Evolutionary conservation across 371 early-diverging fungal species (phyloP), one percentile per base, ranked within the genome.

Genomic region (Cokeromyces recurvatus): DNA sequence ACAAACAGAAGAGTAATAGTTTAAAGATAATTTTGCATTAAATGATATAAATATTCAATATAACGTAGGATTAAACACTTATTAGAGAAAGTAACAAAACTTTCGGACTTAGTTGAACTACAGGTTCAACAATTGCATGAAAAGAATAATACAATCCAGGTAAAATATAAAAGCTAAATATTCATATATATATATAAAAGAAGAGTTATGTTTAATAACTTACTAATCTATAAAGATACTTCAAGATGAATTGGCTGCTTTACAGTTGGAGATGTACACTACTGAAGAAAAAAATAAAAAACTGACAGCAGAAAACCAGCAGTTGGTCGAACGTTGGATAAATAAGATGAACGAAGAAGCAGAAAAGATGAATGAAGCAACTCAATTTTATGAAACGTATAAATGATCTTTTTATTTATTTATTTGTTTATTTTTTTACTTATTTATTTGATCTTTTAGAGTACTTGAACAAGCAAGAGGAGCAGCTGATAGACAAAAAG

Each of bases 311-410:
- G 98, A 98, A 54, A 95, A 98, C 57, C 77, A 67, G 3, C 83
- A 90, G 38, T 65, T 98, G 21, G 67, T 98, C 27, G 84, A 91
- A 50, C 78, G 96, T 23, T 94, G 93, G 94, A 82, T 98, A 24
- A 73, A 81, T 47, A 88, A 90, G 56, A 95, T 90, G 87, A 90
- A 91, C 46, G 89, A 91, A 53, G 92, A 94, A 58, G 95, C 91
- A 0, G 86, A 90, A 22, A 85, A 86, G 53, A 90, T 98, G 86
- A 96, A 98, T 61, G 89, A 90, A 29, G 93, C 88, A 2, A 96
- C 92, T 40, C 79, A 84, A 47, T 85, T 88, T 62, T 79, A 86
- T 53, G 90, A 89, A 69, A 78, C 61, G 91, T 85, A 66, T 61
- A 62, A 4, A 19, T 14, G n/a, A n/a, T n/a, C n/a, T n/a, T n/a